A percentile compares a stretch with the other conserved stretches of the same genome.
These are phyloP conservation scores for Phytophthora sansomeana DNA, from an alignment of 352 stramenopile species.

Conservation along the genomic window DNA sequence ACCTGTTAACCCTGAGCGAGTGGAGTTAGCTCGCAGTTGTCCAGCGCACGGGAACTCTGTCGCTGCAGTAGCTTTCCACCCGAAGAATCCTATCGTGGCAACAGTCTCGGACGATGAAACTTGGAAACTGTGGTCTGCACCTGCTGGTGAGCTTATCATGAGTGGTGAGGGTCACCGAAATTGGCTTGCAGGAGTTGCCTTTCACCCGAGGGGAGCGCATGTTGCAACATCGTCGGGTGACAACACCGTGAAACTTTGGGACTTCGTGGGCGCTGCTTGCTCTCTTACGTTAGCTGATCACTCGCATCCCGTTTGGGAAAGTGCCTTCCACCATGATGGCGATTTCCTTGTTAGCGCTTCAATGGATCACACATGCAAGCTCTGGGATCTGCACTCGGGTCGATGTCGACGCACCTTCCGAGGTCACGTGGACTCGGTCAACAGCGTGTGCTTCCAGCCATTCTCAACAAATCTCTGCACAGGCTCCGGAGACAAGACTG, in stretches of 20 bases:
- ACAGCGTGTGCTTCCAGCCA: conserved; percentile 93
- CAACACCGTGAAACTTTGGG: conserved; percentile 95
- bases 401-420: conserved; percentile 94
- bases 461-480: conserved; percentile 95
- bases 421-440: conserved; percentile 96
- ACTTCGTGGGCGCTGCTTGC: conserved; percentile 92
- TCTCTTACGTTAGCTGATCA: conserved; percentile 93
- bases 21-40: conserved; percentile 89
- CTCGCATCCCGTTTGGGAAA: conserved; percentile 94
- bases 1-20: conserved; percentile 66
- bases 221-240: conserved; percentile 93
- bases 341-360: conserved; percentile 93
- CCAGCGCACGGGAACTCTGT: conserved; percentile 93
- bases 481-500: conserved; percentile 94
- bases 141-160: conserved; percentile 95
- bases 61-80: conserved; percentile 91
- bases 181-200: conserved; percentile 92
- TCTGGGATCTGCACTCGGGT: conserved; percentile 93
- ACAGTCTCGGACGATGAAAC: conserved; percentile 95
- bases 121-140: conserved; percentile 96
- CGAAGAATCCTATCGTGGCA: conserved; percentile 92
- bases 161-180: conserved; percentile 93
- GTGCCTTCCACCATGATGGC: conserved; percentile 93
- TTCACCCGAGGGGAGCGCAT: conserved; percentile 93
- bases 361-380: conserved; percentile 95